Conservation (phyloP, 1,139 yeast species). For the Saccharomyces hybrid region DNA sequence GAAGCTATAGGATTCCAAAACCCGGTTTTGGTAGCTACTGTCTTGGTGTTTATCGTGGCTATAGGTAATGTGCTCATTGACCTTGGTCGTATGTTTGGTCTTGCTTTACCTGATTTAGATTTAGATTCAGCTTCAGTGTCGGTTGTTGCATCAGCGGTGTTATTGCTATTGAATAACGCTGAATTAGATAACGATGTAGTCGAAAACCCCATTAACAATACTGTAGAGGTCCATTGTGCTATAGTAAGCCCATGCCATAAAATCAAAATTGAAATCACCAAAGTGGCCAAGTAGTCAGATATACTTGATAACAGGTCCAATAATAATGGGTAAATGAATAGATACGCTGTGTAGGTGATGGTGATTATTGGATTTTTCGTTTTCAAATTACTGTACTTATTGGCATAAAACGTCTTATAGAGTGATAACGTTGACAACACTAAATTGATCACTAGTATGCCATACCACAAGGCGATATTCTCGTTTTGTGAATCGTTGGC, state of each 20-base stretch:
- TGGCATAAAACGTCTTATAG: slow-evolving; percentile 33
- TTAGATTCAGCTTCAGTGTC: slow-evolving; percentile 3
- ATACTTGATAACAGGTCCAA: slow-evolving; percentile 15
- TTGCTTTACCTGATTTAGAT: slow-evolving; percentile 1
- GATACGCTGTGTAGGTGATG: slow-evolving; percentile 23
- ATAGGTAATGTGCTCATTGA: slow-evolving; percentile 10
- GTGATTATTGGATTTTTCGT: slow-evolving; percentile 31
- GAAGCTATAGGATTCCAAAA: slow-evolving; percentile 36
- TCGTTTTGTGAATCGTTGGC: slow-evolving; percentile 1
- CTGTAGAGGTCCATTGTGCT: slow-evolving; percentile 31
- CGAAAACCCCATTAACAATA: slow-evolving; percentile 29
- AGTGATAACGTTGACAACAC: slow-evolving; percentile 31
- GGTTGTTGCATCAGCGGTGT: slow-evolving; percentile 5
- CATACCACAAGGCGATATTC: slow-evolving; percentile 29
- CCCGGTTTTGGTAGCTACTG: slow-evolving; percentile 19
- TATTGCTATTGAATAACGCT: slow-evolving; percentile 9
- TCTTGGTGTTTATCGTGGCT: not conserved
- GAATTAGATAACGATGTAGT: slow-evolving; percentile 22
- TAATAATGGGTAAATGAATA: slow-evolving; percentile 22
- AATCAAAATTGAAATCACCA: slow-evolving; percentile 25
- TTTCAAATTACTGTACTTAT: slow-evolving; percentile 25
- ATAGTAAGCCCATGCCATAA: slow-evolving; percentile 28
- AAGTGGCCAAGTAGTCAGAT: slow-evolving; percentile 27
- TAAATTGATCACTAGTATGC: slow-evolving; percentile 27
- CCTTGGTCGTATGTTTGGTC: slow-evolving; percentile 4